A percentile compares a stretch with the other conserved stretches of the same genome.
These are phyloP conservation scores for Murraya paniculata DNA, from an alignment of 345 rosid species.

Conservation along the genomic window DNA sequence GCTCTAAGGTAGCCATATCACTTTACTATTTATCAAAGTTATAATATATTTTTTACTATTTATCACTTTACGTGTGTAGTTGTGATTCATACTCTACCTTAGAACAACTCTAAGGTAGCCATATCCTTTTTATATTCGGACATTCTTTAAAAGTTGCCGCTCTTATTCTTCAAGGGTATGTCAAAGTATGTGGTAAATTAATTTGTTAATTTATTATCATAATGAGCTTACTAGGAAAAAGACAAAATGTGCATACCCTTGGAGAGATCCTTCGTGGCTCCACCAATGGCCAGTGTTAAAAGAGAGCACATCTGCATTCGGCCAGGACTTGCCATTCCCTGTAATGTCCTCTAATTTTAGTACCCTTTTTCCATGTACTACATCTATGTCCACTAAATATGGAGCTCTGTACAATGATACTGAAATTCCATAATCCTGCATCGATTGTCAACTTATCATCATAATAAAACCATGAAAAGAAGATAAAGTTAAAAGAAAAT, in stretches of 20 bases:
- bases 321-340: constrained; percentile 71
- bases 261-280: constrained; percentile 72
- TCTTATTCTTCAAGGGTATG: no score
- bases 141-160: no score
- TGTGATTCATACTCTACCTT: no score
- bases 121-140: no score
- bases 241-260: constrained; percentile 43
- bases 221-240: not conserved
- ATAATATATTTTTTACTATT: no score
- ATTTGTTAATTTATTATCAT: no score
- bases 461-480: not conserved
- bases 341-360: constrained; percentile 66
- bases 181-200: not conserved
- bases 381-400: constrained; percentile 81
- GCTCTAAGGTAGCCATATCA: no score
- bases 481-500: not conserved
- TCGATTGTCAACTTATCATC: not conserved
- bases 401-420: constrained; percentile 76
- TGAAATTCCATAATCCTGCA: constrained; percentile 73
- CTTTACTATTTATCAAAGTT: no score
- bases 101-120: no score
- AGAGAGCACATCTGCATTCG: constrained; percentile 55
- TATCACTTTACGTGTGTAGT: no score
- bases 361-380: constrained; percentile 66
- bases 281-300: constrained; percentile 99